A percentile compares a stretch with the other conserved stretches of the same genome.
Conservation (phyloP, 169 alveolate species). For the Plasmodium chabaudi region DNA sequence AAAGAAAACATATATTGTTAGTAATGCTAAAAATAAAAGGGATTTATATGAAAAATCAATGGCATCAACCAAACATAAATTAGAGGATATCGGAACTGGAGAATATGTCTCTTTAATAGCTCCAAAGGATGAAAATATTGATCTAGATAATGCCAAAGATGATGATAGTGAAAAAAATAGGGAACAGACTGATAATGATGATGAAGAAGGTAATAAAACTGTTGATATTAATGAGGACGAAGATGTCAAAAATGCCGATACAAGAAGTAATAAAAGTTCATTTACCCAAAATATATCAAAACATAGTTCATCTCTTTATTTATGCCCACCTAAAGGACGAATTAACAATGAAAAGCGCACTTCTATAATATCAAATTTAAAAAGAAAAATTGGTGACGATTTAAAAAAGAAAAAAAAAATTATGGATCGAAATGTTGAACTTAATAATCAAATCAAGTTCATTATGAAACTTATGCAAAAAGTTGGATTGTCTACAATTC, state of each 20-base stretch:
- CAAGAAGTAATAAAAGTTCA: too few species aligned
- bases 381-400: conserved; percentile 74
- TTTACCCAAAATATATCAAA: neutral
- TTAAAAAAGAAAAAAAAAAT: conserved; percentile 64
- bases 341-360: conserved; percentile 65
- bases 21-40: conserved; percentile 1
- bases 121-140: neutral
- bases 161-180: neutral
- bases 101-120: neutral
- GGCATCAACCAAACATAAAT: neutral
- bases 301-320: neutral
- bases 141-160: neutral
- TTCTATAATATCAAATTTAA: conserved; percentile 62
- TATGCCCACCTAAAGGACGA: conserved; percentile 17
- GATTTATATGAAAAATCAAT: conserved; percentile 12
- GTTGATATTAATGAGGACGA: neutral
- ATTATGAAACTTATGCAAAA: conserved; percentile 77
- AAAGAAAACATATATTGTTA: conserved; percentile 2
- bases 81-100: neutral
- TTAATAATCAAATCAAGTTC: conserved; percentile 68
- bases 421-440: conserved; percentile 66
- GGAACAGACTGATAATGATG: neutral
- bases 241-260: neutral
- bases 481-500: conserved; percentile 60
- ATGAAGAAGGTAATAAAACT: neutral